These are phyloP conservation scores for Cucumis melo DNA, from an alignment of 306 rosid genomes.

Conservation along the genomic window DNA sequence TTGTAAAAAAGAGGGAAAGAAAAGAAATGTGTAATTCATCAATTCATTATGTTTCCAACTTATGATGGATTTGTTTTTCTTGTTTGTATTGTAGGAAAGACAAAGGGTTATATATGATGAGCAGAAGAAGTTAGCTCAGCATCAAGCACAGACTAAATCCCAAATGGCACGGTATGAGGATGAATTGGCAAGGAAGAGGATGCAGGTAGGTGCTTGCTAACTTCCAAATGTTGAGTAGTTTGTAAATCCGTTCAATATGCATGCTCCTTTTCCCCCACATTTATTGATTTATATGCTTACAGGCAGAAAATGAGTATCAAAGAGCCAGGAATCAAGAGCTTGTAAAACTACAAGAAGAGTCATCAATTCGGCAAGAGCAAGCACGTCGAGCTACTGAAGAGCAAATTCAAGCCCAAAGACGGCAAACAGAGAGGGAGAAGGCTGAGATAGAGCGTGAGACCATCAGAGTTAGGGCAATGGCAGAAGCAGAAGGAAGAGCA, in stretches of 20 bases:
- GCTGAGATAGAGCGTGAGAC: slow-evolving; percentile 96
- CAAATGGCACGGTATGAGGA: slow-evolving; percentile 90
- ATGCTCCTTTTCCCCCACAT: background rate
- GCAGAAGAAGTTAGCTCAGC: slow-evolving; percentile 85
- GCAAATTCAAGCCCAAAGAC: slow-evolving; percentile 83
- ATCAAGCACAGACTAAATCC: slow-evolving; percentile 84
- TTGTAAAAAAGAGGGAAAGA: background rate
- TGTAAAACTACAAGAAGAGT: slow-evolving; percentile 84
- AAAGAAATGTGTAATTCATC: background rate
- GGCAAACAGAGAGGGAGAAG: slow-evolving; percentile 82
- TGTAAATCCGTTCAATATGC: background rate
- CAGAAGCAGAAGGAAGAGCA: slow-evolving; percentile 95
- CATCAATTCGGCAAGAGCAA: slow-evolving; percentile 88
- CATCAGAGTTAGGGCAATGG: slow-evolving; percentile 70
- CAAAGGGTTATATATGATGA: slow-evolving; percentile 85
- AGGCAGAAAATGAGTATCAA: slow-evolving; percentile 81
- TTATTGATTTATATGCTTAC: slow-evolving; percentile 2
- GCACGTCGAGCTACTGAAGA: slow-evolving; percentile 89
- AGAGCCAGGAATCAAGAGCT: slow-evolving; percentile 90
- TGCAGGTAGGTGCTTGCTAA: slow-evolving; percentile 46
- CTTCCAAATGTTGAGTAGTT: background rate
- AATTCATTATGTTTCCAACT: background rate
- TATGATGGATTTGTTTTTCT: background rate
- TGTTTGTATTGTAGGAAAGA: slow-evolving; percentile 53
- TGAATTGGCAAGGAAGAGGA: slow-evolving; percentile 81